Conservation (phyloP, 495 filamentous ascomycete genomes). For the Talaromyces borbonicus region DNA sequence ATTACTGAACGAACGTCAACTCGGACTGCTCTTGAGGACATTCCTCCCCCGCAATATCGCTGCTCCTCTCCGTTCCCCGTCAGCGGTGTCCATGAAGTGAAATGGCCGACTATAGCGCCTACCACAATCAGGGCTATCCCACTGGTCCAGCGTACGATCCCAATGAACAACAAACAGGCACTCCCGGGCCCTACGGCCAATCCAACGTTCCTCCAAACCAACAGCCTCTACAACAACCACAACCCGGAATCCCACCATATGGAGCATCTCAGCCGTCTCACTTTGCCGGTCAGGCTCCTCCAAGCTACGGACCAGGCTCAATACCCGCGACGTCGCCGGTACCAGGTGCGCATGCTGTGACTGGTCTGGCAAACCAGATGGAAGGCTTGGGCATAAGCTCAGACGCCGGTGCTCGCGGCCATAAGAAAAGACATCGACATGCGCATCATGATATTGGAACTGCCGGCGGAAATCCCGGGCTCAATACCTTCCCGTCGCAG, state of each 20-base stretch:
- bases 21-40: neutral
- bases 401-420: conserved; percentile 48
- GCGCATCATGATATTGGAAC: conserved; percentile 83
- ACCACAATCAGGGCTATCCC: conserved; percentile 56
- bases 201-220: conserved; percentile 34
- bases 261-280: conserved; percentile 27
- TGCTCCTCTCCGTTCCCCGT: neutral
- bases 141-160: conserved; percentile 50
- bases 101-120: conserved; percentile 73
- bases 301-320: conserved; percentile 26
- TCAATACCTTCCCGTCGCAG: conserved; percentile 57
- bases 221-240: conserved; percentile 57
- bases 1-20: conserved; percentile 4
- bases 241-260: conserved; percentile 40
- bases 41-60: conserved; percentile 5
- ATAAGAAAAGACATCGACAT: conserved; percentile 90
- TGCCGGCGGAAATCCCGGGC: conserved; percentile 47
- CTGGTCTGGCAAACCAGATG: conserved; percentile 77
- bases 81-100: conserved; percentile 17
- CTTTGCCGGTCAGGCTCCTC: conserved; percentile 18
- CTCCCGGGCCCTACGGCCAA: conserved; percentile 5
- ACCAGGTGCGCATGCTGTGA: conserved; percentile 35
- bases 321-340: conserved; percentile 20
- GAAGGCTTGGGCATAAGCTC: conserved; percentile 63
- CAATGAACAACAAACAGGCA: conserved; percentile 23